Base-by-base conservation (phyloP, 768 basidiomycete genomes). In the Xerocomellus dryophilus region DNA sequence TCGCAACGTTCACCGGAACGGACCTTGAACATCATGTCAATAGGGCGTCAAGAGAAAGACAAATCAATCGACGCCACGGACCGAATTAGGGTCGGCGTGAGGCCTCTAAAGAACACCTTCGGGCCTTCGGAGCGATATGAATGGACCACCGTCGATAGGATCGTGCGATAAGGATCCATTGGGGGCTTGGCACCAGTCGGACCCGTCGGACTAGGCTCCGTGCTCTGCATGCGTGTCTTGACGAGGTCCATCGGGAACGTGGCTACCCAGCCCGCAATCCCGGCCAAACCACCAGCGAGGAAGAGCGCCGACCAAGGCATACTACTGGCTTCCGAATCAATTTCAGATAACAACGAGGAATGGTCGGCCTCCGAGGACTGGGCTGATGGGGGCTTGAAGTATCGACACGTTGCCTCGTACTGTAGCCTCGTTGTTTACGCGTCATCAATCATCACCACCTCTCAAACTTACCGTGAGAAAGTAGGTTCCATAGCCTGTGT, bases 211-310 rank as follows among this genome's bases (percentile, higher is more conserved):
- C 23, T 18, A n/a, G 56, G 50, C 2, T 66, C 50, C 23, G 59
- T 66, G 45, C 82, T 81, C 68, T 97, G 93, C 61, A 94, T 81
- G 6, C 93, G 82, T 14, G 94, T 95, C 73, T 97, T 96, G 56
- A 95, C 78, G 4, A 93, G 88, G 64, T 97, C 93, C 51, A 93
- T 75, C 2, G 92, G 91, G 67, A 96, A 97, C 1, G 93, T 95
- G 3, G 74, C 76, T 0, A 84, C 35, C 92, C 92, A 95, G 9
- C 89, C 88, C 9, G 79, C 79, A 17, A 89, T 70, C 5, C 91
- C 92, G 0, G 92, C 92, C 0, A 86, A 65, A 2, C 83, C 92
- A 20, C 90, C 91, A 4, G 90, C 88, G 18, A 85, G 40, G 48
- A 92, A 78, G 47, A 91, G 73, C 17, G 79, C 78, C 20, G 77